These are phyloP conservation scores for Myriosclerotinia scirpicola DNA, from an alignment of 2,329 filamentous ascomycete species.

Conservation along the genomic window DNA sequence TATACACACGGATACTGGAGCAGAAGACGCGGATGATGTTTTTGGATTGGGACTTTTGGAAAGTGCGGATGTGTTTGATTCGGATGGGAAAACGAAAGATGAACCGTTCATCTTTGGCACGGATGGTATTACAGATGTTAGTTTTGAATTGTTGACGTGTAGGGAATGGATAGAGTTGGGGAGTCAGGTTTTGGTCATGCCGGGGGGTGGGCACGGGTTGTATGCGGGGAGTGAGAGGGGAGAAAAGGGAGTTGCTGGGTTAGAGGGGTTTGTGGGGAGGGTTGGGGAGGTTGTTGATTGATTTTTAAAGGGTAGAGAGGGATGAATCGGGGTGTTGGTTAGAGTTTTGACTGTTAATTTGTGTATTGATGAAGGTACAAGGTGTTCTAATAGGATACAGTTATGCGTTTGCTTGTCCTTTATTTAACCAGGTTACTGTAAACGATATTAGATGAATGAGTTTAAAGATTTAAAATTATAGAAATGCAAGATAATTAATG, in stretches of 20 bases:
- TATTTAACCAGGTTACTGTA: neutral
- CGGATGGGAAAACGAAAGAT: constrained; percentile 36
- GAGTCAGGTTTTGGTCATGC: constrained; percentile 68
- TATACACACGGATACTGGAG: constrained; percentile 33
- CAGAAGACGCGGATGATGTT: constrained; percentile 47
- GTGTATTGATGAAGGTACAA: no score
- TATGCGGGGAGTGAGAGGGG: constrained; percentile 55
- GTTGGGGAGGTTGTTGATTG: constrained; percentile 62
- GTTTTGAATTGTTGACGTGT: constrained; percentile 66
- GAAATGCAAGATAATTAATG: neutral
- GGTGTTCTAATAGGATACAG: neutral
- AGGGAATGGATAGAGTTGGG: constrained; percentile 74
- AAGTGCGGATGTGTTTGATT: constrained; percentile 48
- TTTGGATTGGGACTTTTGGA: constrained; percentile 55
- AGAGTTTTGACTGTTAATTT: neutral
- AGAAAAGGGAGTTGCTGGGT: constrained; percentile 55
- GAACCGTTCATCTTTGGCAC: constrained; percentile 43
- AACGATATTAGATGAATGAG: neutral
- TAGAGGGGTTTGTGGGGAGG: constrained; percentile 72
- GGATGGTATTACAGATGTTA: constrained; percentile 51
- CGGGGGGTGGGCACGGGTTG: constrained; percentile 64
- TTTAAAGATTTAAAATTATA: neutral
- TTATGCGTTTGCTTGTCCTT: neutral
- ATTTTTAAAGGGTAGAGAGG: constrained; percentile 19
- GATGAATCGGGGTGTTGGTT: neutral